Percentiles rank a stretch among this genome's conserved stretches.
phyloP scores from a whole-genome alignment of 2,329 filamentous ascomycete genomes.

The Rhexocercosporidium sp. region DNA sequence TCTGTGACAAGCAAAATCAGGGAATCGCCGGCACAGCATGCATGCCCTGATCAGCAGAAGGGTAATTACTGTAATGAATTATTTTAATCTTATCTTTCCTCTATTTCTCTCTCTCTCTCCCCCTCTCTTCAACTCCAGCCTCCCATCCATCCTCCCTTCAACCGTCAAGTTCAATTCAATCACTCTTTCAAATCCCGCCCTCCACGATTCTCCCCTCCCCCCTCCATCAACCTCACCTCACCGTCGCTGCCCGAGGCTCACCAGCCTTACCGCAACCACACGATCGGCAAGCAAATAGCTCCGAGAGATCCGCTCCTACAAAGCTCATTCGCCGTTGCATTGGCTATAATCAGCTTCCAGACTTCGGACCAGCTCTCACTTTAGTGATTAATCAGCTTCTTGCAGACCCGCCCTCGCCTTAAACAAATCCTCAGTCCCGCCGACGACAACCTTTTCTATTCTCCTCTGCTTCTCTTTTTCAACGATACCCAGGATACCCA shows the following conservation, averaged over 20 bases:
- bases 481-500: background rate
- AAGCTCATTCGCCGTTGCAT: background rate
- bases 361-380: background rate
- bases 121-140: background rate
- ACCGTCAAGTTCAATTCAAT: background rate
- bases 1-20: background rate
- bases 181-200: background rate
- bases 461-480: background rate
- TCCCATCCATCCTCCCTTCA: background rate
- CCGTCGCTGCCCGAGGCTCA: background rate
- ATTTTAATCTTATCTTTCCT: constrained; percentile 1
- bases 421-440: background rate
- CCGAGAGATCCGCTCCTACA: background rate
- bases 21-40: background rate
- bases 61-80: no score
- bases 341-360: background rate
- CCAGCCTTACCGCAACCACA: no score
- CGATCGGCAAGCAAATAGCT: constrained; percentile 3
- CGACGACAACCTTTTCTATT: background rate
- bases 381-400: constrained; percentile 4
- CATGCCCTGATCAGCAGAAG: background rate
- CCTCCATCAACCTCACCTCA: background rate
- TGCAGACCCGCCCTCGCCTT: background rate
- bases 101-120: no score
- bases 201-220: background rate